Evolutionary conservation across 148 eudicot genomes (phyloP).

Genomic region (Nepenthes gracilis): DNA sequence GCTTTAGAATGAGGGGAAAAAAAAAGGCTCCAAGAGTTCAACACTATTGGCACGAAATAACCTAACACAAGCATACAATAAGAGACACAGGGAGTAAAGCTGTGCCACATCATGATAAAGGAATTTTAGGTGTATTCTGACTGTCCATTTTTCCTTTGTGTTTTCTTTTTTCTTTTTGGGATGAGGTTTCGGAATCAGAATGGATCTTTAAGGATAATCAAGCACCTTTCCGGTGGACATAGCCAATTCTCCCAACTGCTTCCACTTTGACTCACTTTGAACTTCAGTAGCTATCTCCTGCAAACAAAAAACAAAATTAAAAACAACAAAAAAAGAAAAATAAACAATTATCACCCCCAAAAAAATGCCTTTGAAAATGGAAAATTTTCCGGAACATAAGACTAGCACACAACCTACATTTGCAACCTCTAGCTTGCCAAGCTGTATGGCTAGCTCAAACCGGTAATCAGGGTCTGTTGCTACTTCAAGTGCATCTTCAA

Average conservation of each 20-base stretch:
- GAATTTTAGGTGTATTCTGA: too few relatives aligned
- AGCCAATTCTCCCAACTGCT: constrained; percentile 97
- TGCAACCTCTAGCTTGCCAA: constrained; percentile 81
- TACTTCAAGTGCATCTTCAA: constrained; percentile 91
- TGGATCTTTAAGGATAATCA: constrained; percentile 1
- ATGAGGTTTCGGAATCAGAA: background rate
- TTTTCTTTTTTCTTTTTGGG: too few relatives aligned
- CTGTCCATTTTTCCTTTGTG: too few relatives aligned
- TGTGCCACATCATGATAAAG: too few relatives aligned
- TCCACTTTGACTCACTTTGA: constrained; percentile 93
- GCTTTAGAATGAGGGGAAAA: too few relatives aligned
- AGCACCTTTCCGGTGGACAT: constrained; percentile 92
- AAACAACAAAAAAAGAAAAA: constrained; percentile 3
- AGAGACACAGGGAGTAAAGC: too few relatives aligned
- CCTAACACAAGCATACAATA: too few relatives aligned
- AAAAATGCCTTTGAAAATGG: background rate
- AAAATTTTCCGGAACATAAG: background rate
- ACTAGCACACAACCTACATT: constrained; percentile 29
- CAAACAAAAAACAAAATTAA: background rate
- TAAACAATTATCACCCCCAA: background rate
- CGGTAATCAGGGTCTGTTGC: constrained; percentile 98
- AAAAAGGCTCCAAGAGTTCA: too few relatives aligned
- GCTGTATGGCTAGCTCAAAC: constrained; percentile 96
- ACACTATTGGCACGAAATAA: too few relatives aligned
- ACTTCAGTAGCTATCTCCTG: constrained; percentile 93